These are phyloP conservation scores for Penicillium cataractarum DNA, from an alignment of 495 filamentous ascomycete genomes.

Conservation along the genomic window DNA sequence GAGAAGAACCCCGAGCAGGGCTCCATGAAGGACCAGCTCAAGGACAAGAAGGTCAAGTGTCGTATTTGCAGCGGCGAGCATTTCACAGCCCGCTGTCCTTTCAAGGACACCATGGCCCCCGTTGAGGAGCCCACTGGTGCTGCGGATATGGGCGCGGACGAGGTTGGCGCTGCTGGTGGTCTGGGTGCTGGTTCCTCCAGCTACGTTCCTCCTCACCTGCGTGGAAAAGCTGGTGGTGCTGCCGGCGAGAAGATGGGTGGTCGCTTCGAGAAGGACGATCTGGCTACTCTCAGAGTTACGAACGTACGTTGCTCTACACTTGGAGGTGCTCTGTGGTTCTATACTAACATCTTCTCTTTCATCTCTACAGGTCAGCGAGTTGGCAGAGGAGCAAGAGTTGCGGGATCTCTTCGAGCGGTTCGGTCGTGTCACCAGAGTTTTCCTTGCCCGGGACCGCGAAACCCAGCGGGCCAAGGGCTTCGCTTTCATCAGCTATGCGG, in stretches of 20 bases:
- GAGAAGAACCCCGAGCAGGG: conserved; percentile 74
- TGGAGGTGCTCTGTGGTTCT: conserved; percentile 6
- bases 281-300: conserved; percentile 93
- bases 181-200: conserved; percentile 71
- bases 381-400: conserved; percentile 92
- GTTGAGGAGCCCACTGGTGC: conserved; percentile 66
- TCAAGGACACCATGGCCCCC: conserved; percentile 81
- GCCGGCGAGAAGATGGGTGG: conserved; percentile 88
- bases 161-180: conserved; percentile 56
- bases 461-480: conserved; percentile 96
- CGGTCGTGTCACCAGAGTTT: conserved; percentile 94
- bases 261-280: conserved; percentile 94
- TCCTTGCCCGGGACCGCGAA: conserved; percentile 95
- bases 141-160: conserved; percentile 55
- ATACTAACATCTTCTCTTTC: conserved; percentile 20
- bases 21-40: conserved; percentile 85
- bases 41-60: conserved; percentile 99
- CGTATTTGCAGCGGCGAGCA: conserved; percentile 98
- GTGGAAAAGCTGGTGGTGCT: conserved; percentile 63
- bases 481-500: conserved; percentile 94
- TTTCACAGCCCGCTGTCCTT: conserved; percentile 93
- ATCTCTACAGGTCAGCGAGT: conserved; percentile 77
- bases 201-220: conserved; percentile 91
- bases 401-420: conserved; percentile 98
- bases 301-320: conserved; percentile 68